Base-by-base conservation (phyloP, 345 rosid genomes). In the Citrus sinensis region DNA sequence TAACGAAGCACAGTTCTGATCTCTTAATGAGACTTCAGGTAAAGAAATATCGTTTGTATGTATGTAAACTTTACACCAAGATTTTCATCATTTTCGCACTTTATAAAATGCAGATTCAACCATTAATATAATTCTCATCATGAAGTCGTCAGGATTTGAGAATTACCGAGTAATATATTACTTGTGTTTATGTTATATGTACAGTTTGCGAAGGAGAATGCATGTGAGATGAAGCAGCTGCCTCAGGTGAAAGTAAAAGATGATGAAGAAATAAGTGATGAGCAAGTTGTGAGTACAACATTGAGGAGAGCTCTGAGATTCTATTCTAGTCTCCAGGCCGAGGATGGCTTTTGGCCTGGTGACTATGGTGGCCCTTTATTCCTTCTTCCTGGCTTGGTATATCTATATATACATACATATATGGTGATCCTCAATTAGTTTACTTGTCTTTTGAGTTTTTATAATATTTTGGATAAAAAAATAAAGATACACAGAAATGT, bases 351-450 rank as follows among this genome's bases (percentile, higher is more conserved):
- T 73, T 90, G 94, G 97, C 93, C 97, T 14, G 90, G 86, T 59
- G 97, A 93, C 70, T 93, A 89, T 65, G 97, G 92, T n/a, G 97
- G 95, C 10, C 95, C 97, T 77, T 66, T 93, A 61, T 93, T 93
- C 74, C 95, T 93, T 68, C 73, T 91, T 6, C 95, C 97, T 14
- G 86, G 82, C 60, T 61, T 93, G 92, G 97, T 88, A 83, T 32
- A 32, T 0, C 0, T 32, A 32, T 32, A 4, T 32, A 32, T 32
- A 37, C 87, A 83, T 13, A 35, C 24, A 2, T 40, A 1, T 42
- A 13, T 46, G 51, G 51, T 3, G 51, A 46, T 46, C 1, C 51
- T 0, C 3, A 34, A 5, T 0, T 46, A 13, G 51, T 13, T 46
- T 46, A 46, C 51, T 46, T 46, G 16, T 46, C 17, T 46, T 46